Evolutionary conservation across 1,284 basidiomycete species (phyloP), one percentile per base, ranked within the genome.

Genomic region (Coriolopsis trogii): DNA sequence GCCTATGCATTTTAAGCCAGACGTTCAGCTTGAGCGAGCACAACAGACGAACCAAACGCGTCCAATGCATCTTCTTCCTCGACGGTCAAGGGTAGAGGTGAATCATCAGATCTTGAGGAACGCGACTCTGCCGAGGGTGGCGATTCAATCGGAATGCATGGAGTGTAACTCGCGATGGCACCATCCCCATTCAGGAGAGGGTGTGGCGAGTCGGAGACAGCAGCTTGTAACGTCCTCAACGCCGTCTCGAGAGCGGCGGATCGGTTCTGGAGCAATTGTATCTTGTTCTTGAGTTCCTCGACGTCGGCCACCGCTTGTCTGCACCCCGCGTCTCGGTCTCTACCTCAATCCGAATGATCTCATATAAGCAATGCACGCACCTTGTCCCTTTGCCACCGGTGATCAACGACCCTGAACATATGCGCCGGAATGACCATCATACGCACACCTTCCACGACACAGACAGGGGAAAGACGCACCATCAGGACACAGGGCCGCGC

Each of bases 401-500:
- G 4, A 80, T 78, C 51, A 86, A 70, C 12, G 77, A 78, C 29
- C 83, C 84, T 84, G 56, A 13, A 29, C 8, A 28, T n/a, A 10
- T 31, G 20, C 33, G 42, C 20, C 20, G 7, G 4, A 37, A 18
- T 28, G 28, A 40, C 38, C 16, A 15, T 12, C 6, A 24, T 7
- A 20, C 38, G 29, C 39, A 29, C 26, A 41, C 15, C 28, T 39
- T 21, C 16, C n/a, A n/a, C n/a, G n/a, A n/a, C n/a, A n/a, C 36
- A 24, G 34, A 49, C 26, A 21, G 12, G 15, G 0, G 9, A 18
- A 4, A 15, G 16, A 58, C 71, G 30, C 58, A 83, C 86, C 87
- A 55, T 84, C 81, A 23, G 87, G 87, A 67, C 87, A 89, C 52
- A 89, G 85, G 23, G 78, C 71, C 36, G 79, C 82, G 59, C 85